A percentile compares a stretch with the other conserved stretches of the same genome.
Conservation (phyloP, 805 yeast genomes). For the Debaryomyces castellii region DNA sequence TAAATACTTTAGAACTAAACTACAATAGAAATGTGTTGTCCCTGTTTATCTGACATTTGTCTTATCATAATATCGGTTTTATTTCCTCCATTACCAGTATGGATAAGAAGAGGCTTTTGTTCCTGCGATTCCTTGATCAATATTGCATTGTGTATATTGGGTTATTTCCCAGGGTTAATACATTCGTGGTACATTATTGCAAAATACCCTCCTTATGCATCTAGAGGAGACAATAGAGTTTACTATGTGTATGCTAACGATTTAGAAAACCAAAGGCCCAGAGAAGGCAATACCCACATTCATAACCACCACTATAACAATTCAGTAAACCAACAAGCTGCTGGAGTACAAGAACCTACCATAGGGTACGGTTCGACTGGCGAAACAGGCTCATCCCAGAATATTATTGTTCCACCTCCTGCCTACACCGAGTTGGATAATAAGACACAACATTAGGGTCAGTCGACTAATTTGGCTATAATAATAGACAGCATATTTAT, state of each 20-base stretch:
- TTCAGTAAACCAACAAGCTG: conserved; percentile 10
- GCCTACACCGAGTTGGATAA: conserved; percentile 29
- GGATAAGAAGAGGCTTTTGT: conserved; percentile 62
- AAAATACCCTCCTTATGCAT: conserved; percentile 41
- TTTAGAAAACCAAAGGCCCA: conserved; percentile 26
- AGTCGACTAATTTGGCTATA: background rate
- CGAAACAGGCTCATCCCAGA: conserved; percentile 15
- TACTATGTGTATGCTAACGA: conserved; percentile 36
- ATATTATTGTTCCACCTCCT: conserved; percentile 20
- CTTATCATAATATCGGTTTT: conserved; percentile 60
- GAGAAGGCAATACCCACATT: conserved; percentile 4
- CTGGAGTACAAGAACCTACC: conserved; percentile 8
- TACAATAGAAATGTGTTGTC: conserved; percentile 16
- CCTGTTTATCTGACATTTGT: conserved; percentile 50
- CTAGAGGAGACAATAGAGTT: conserved; percentile 22
- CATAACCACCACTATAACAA: conserved; percentile 21
- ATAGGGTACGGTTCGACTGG: conserved; percentile 6
- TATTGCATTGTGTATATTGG: conserved; percentile 43
- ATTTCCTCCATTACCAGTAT: conserved; percentile 74
- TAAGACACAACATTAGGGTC: conserved; percentile 6
- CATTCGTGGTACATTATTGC: conserved; percentile 52
- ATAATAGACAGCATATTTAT: background rate
- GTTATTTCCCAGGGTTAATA: conserved; percentile 51
- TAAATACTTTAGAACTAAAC: background rate
- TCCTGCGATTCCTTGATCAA: conserved; percentile 50